A percentile compares a stretch with the other conserved stretches of the same genome.
Conservation (phyloP, 2,329 filamentous ascomycete species). For the Bipolaris cookei region DNA sequence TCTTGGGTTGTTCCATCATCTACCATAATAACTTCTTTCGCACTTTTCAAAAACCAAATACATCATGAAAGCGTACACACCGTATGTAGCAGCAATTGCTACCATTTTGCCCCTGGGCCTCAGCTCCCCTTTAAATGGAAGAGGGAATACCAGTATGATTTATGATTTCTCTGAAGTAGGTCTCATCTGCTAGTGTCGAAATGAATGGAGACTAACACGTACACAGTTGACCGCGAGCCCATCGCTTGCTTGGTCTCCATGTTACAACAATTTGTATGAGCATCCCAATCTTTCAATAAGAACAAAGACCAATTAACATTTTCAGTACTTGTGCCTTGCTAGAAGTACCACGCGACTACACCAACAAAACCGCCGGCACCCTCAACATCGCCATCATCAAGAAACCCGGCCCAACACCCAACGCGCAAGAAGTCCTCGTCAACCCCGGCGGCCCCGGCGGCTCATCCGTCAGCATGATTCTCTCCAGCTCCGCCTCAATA, state of each 20-base stretch:
- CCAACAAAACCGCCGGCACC: constrained; percentile 16
- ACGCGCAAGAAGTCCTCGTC: constrained; percentile 24
- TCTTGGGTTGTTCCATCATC: neutral
- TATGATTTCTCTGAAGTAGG: neutral
- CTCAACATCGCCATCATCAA: constrained; percentile 26
- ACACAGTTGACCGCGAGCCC: constrained; percentile 1
- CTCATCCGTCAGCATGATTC: constrained; percentile 31
- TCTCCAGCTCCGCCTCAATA: neutral
- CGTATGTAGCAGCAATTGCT: neutral
- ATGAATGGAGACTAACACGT: neutral
- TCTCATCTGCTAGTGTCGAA: too few relatives aligned
- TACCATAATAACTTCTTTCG: neutral
- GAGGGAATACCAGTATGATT: neutral
- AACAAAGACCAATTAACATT: neutral
- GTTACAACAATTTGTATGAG: neutral
- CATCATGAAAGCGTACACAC: neutral
- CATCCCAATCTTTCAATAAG: too few relatives aligned
- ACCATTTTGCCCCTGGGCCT: neutral
- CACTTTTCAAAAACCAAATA: neutral
- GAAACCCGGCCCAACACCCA: constrained; percentile 8
- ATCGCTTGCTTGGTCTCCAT: neutral
- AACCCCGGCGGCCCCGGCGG: constrained; percentile 42
- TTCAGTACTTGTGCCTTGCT: constrained; percentile 18
- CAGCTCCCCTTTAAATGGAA: neutral
- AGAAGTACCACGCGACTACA: constrained; percentile 31